Base-by-base conservation (phyloP, 495 filamentous ascomycete genomes). In the Aspergillus asperescens region DNA sequence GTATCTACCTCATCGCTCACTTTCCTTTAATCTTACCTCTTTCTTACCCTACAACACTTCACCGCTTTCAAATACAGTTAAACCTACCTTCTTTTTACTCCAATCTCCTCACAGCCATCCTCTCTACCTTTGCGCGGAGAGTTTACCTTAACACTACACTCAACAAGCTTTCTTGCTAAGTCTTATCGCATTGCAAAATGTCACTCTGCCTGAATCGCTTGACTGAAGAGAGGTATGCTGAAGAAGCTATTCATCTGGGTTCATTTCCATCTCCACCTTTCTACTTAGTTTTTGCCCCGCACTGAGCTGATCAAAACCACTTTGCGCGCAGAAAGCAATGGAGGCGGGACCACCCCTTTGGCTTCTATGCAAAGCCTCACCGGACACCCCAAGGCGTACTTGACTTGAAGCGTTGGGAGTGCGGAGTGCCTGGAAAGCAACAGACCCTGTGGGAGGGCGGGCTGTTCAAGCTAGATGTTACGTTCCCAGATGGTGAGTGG, bases 381-480 rank as follows among this genome's bases (percentile, higher is more conserved):
- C 87, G 90, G 58, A 92, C 83, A 46, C 60, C 81, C 6, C 78
- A 89, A 50, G 91, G 90, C 16, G 83, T 88, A 0, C 76, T 97
- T 23, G 94, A 99, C 62, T 69, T 99, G 40, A 97, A 96, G 80
- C 77, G 81, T 37, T 99, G 93, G 93, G 89, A 95, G 54, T 99
- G 93, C 60, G 91, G 90, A 22, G 86, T 99, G 23, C 93, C 93
- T 3, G 93, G 94, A 58, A 96, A 95, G 65, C 84, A 93, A 48
- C 89, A 90, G 73, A 97, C 94, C 0, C 77, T 96, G 18, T 99
- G 93, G 93, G 93, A 94, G 62, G 92, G 92, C 25, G 92, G 94
- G 0, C 73, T 96, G 3, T 96, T 96, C 75, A 97, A 97, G 70
- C 73, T 99, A 50, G 86, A 87, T 39, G 83, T 99, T 52, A 84